These are phyloP conservation scores for Chytriomyces hyalinus DNA, from an alignment of 192 early-diverging fungal species.

Conservation along the genomic window DNA sequence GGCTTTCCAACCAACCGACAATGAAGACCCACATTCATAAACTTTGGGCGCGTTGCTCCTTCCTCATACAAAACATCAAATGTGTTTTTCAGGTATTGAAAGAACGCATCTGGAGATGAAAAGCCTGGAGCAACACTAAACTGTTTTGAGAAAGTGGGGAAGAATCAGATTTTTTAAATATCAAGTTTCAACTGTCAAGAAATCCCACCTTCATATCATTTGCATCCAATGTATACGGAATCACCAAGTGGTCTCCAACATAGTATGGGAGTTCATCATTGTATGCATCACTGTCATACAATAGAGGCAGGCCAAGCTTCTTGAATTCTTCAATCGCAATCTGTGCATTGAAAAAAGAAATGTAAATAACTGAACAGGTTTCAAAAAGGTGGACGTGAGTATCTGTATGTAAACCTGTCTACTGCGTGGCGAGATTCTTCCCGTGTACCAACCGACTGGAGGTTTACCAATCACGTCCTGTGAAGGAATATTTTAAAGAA, in stretches of 20 bases:
- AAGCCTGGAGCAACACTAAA: constrained; percentile 58
- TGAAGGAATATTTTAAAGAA: background rate
- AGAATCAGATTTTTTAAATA: background rate
- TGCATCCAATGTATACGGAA: constrained; percentile 56
- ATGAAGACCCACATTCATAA: constrained; percentile 60
- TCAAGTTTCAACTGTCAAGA: background rate
- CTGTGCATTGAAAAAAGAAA: background rate
- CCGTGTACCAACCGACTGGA: constrained; percentile 61
- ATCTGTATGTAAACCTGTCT: constrained; percentile 7
- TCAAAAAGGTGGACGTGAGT: too few relatives aligned
- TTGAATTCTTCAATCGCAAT: constrained; percentile 52
- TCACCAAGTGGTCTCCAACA: constrained; percentile 48
- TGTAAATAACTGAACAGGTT: background rate
- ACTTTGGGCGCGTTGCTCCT: constrained; percentile 49
- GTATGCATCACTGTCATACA: constrained; percentile 62
- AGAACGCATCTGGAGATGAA: constrained; percentile 50
- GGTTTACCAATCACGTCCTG: constrained; percentile 42
- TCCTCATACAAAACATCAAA: constrained; percentile 56
- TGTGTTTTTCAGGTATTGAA: constrained; percentile 56
- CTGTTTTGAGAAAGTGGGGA: background rate
- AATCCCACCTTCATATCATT: constrained; percentile 64
- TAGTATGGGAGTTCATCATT: constrained; percentile 63
- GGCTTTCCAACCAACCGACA: constrained; percentile 58
- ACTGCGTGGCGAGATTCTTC: constrained; percentile 47
- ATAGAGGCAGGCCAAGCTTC: constrained; percentile 46